Evolutionary conservation across 352 stramenopile genomes (phyloP).

Genomic region (Phytophthora meadii): DNA sequence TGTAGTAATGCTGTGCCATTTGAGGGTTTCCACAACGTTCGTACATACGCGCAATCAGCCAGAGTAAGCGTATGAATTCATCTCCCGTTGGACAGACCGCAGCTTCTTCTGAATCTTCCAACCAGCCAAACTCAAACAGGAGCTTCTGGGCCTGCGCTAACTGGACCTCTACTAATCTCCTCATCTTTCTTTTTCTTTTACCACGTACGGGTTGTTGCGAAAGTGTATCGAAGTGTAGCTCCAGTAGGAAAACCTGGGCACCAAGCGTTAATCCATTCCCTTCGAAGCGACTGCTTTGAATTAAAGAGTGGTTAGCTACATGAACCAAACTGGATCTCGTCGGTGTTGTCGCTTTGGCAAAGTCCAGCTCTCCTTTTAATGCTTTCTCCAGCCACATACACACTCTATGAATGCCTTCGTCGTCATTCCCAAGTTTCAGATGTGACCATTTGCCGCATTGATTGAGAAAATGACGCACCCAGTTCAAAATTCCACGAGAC

Average conservation of each 20-base stretch:
- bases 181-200: slow-evolving; percentile 33
- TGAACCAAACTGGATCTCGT: slow-evolving; percentile 17
- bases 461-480: slow-evolving; percentile 54
- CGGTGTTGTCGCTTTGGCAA: slow-evolving; percentile 2
- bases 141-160: slow-evolving; percentile 43
- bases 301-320: slow-evolving; percentile 28
- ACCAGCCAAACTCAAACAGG: slow-evolving; percentile 54
- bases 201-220: slow-evolving; percentile 34
- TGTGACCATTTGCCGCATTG: slow-evolving; percentile 69
- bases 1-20: slow-evolving; percentile 61
- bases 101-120: slow-evolving; percentile 35
- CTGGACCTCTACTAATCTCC: slow-evolving; percentile 31
- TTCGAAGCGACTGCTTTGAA: slow-evolving; percentile 32
- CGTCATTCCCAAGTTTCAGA: slow-evolving; percentile 38
- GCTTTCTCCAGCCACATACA: slow-evolving; percentile 69
- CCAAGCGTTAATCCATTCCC: slow-evolving; percentile 44
- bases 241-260: slow-evolving; percentile 63
- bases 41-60: slow-evolving; percentile 60
- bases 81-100: not conserved
- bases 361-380: slow-evolving; percentile 45
- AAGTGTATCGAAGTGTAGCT: slow-evolving; percentile 63
- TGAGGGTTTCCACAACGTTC: slow-evolving; percentile 51
- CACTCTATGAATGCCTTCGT: slow-evolving; percentile 49
- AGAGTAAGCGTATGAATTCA: slow-evolving; percentile 57
- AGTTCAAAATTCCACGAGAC: slow-evolving; percentile 27